These are phyloP conservation scores for Vishniacozyma victoriae DNA, from an alignment of 768 basidiomycete genomes.

Conservation along the genomic window DNA sequence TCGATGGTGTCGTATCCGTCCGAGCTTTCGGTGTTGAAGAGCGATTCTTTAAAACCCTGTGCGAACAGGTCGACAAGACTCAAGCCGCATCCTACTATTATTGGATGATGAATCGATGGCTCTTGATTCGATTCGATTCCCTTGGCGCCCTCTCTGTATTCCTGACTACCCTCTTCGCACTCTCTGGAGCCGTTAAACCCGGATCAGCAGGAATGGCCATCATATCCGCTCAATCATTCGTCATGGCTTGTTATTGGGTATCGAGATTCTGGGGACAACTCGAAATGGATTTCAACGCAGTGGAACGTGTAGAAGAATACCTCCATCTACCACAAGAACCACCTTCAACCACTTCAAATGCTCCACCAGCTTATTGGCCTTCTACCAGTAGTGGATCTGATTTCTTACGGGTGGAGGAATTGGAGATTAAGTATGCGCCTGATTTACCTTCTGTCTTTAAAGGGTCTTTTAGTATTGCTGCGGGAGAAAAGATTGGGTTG, in stretches of 20 bases:
- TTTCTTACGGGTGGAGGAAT: conserved; percentile 65
- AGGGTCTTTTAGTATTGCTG: conserved; percentile 64
- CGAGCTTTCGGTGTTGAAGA: conserved; percentile 80
- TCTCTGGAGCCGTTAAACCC: conserved; percentile 53
- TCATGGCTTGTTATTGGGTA: conserved; percentile 48
- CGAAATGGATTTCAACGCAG: conserved; percentile 55
- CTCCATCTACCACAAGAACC: conserved; percentile 84
- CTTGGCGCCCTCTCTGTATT: conserved; percentile 70
- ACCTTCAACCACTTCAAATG: conserved; percentile 64
- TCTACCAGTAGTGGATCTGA: conserved; percentile 58
- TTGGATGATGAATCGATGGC: conserved; percentile 53
- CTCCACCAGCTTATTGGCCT: conserved; percentile 88
- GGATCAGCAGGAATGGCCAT: conserved; percentile 58
- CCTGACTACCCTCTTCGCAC: conserved; percentile 68
- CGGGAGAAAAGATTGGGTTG: conserved; percentile 69
- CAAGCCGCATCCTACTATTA: conserved; percentile 66
- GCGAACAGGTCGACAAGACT: conserved; percentile 53
- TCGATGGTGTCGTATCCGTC: conserved; percentile 88
- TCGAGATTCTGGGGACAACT: conserved; percentile 44
- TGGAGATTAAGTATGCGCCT: conserved; percentile 74
- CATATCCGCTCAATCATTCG: conserved; percentile 65
- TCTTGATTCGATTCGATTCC: conserved; percentile 73
- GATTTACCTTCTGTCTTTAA: conserved; percentile 77
- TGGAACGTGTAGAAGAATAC: conserved; percentile 88
- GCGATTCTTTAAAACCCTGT: conserved; percentile 68